A percentile compares a stretch with the other conserved stretches of the same genome.
Conservation (phyloP, 495 filamentous ascomycete species). For the Penicillium steckii region DNA sequence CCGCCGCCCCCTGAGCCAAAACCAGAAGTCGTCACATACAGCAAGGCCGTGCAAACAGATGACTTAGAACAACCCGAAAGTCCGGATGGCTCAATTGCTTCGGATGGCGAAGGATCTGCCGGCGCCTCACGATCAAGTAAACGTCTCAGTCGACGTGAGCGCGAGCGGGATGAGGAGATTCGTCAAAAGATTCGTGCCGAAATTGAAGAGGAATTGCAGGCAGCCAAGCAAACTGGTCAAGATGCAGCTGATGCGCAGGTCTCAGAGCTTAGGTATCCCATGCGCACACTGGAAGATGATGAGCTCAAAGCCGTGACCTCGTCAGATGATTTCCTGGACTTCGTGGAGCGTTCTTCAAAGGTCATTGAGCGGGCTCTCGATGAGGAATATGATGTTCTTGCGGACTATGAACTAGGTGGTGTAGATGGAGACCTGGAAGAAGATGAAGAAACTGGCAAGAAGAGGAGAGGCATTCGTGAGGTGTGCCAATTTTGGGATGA, state of each 20-base stretch:
- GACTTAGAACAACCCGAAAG: constrained; percentile 34
- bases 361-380: constrained; percentile 95
- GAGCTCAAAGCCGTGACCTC: constrained; percentile 89
- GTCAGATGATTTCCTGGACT: constrained; percentile 90
- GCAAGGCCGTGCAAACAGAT: constrained; percentile 88
- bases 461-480: constrained; percentile 78
- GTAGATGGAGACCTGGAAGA: constrained; percentile 69
- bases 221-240: constrained; percentile 55
- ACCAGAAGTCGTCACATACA: constrained; percentile 86
- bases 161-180: constrained; percentile 83
- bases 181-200: constrained; percentile 80
- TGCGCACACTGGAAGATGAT: constrained; percentile 77
- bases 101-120: constrained; percentile 63
- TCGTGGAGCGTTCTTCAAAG: constrained; percentile 93
- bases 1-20: constrained; percentile 69
- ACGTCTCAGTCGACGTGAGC: constrained; percentile 69
- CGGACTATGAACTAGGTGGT: constrained; percentile 84
- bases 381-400: constrained; percentile 89
- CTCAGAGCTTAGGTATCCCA: constrained; percentile 64
- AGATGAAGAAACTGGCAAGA: constrained; percentile 80
- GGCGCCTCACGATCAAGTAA: constrained; percentile 51
- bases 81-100: constrained; percentile 59
- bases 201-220: constrained; percentile 87
- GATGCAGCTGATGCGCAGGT: constrained; percentile 49
- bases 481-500: constrained; percentile 92